These are phyloP conservation scores for Penicillium sp. DNA, from an alignment of 2,329 filamentous ascomycete species.

Conservation along the genomic window DNA sequence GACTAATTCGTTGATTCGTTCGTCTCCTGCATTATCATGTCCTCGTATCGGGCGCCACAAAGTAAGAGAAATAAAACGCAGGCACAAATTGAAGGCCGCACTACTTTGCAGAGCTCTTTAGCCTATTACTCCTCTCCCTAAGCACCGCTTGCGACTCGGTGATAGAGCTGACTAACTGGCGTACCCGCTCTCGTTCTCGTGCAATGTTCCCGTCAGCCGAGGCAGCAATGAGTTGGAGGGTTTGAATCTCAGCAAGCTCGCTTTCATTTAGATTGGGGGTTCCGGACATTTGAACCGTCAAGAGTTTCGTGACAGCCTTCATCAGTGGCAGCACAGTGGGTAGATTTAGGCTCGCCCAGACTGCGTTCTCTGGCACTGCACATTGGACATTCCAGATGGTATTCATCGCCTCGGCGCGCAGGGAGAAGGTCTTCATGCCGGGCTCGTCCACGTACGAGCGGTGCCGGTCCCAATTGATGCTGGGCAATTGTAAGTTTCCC, in stretches of 20 bases:
- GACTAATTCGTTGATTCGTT: not conserved
- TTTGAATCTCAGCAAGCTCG: constrained; percentile 25
- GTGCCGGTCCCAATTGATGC: constrained; percentile 5
- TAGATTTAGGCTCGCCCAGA: constrained; percentile 24
- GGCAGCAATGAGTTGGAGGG: constrained; percentile 15
- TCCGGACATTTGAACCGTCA: constrained; percentile 15
- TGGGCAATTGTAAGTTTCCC: not conserved
- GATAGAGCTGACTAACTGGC: constrained; percentile 15
- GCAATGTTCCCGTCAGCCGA: constrained; percentile 20
- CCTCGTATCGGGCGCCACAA: not conserved
- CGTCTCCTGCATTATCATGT: not conserved
- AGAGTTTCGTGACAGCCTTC: constrained; percentile 24
- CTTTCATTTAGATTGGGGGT: constrained; percentile 14
- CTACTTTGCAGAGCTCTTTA: constrained; percentile 11
- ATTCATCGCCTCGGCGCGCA: constrained; percentile 15
- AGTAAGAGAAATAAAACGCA: not conserved
- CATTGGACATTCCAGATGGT: constrained; percentile 5
- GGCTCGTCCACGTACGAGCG: not conserved
- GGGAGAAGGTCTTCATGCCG: constrained; percentile 6
- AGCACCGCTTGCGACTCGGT: constrained; percentile 13
- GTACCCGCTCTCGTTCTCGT: constrained; percentile 21
- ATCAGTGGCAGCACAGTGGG: constrained; percentile 18
- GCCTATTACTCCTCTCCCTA: constrained; percentile 3
- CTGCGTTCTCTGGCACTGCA: constrained; percentile 17
- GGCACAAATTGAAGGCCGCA: not conserved